A percentile compares a stretch with the other conserved stretches of the same genome.
Evolutionary conservation across 2,329 filamentous ascomycete genomes (phyloP).

Genomic region (Neonectria hederae): DNA sequence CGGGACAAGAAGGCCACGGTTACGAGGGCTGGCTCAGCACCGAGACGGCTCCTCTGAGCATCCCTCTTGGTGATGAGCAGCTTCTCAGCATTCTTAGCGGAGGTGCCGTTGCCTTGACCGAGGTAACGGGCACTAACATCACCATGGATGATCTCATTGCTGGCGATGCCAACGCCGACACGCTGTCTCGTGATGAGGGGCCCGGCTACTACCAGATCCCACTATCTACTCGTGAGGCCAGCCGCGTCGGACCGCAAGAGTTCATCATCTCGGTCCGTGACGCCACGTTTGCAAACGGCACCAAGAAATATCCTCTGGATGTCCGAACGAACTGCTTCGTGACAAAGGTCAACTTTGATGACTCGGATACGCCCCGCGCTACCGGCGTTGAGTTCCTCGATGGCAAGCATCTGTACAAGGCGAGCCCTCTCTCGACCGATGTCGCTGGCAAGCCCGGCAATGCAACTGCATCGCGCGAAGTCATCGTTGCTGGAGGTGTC

Average conservation of each 20-base stretch:
- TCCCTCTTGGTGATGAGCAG: constrained; percentile 62
- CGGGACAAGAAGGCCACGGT: constrained; percentile 60
- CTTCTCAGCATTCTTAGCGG: constrained; percentile 54
- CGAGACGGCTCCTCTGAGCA: constrained; percentile 58
- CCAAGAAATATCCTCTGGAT: constrained; percentile 64
- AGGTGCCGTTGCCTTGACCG: constrained; percentile 44
- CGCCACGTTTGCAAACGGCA: constrained; percentile 52
- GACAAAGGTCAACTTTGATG: constrained; percentile 57
- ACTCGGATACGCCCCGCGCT: constrained; percentile 51
- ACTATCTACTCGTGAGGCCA: constrained; percentile 52
- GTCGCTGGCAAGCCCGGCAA: constrained; percentile 45
- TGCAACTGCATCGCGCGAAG: constrained; percentile 55
- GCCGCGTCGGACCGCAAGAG: constrained; percentile 59
- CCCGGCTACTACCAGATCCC: constrained; percentile 58
- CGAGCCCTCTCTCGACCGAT: constrained; percentile 50
- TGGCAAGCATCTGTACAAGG: constrained; percentile 57
- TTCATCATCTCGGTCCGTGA: constrained; percentile 52
- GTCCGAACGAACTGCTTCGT: constrained; percentile 59
- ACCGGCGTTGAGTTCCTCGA: constrained; percentile 60
- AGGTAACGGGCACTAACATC: constrained; percentile 39
- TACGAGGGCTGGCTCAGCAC: constrained; percentile 66
- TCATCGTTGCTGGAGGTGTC: constrained; percentile 60
- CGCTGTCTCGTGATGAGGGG: constrained; percentile 53
- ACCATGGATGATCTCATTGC: constrained; percentile 51
- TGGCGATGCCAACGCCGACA: constrained; percentile 62